Evolutionary conservation across 2,329 filamentous ascomycete species (phyloP).

Genomic region (Fusarium tjaetaba): DNA sequence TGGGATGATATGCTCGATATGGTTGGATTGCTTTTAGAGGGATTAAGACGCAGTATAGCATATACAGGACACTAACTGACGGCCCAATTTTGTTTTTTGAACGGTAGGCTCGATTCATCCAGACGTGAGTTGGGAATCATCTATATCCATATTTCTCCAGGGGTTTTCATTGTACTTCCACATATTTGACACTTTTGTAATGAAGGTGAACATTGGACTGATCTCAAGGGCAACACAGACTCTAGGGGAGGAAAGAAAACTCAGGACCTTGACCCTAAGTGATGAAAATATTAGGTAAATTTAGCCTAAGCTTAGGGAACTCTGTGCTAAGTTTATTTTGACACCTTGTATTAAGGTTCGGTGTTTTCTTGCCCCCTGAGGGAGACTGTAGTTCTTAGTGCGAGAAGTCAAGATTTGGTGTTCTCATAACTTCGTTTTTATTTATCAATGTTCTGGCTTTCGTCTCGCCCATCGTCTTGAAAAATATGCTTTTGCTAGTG

Average conservation of each 20-base stretch:
- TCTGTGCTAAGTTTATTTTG: no score
- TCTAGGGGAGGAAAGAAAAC: no score
- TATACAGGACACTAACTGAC: constrained; percentile 32
- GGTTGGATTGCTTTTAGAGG: constrained; percentile 26
- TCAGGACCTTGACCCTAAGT: no score
- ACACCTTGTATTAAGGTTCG: no score
- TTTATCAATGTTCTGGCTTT: background rate
- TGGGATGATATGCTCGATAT: constrained; percentile 9
- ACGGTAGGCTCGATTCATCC: background rate
- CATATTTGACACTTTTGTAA: background rate
- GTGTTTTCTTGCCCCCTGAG: no score
- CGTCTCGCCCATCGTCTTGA: background rate
- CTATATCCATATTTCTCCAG: background rate
- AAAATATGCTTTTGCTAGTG: constrained; percentile 15
- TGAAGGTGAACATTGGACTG: background rate
- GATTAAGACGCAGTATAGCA: constrained; percentile 23
- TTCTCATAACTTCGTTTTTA: background rate
- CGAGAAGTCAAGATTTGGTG: background rate
- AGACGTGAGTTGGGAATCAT: background rate
- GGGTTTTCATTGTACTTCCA: background rate
- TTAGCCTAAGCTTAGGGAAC: no score
- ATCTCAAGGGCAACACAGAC: background rate
- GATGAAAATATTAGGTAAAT: no score
- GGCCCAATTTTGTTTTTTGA: background rate
- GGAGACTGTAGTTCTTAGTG: background rate